Conservation (phyloP, 1,284 basidiomycete species). For the Psilocybe mexicana region DNA sequence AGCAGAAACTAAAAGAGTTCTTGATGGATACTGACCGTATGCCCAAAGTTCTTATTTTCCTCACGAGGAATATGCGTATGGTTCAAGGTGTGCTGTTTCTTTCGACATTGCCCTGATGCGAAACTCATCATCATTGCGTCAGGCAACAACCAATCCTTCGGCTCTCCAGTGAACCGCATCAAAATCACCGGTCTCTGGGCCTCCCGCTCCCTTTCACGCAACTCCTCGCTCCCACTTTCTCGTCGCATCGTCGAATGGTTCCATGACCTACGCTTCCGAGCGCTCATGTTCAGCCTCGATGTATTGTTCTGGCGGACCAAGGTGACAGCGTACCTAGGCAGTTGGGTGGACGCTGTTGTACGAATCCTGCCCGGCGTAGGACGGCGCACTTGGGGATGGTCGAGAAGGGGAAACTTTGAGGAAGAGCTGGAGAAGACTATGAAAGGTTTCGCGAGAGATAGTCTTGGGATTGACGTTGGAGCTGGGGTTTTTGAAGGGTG, state of each 20-base stretch:
- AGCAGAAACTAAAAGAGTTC: conserved; percentile 61
- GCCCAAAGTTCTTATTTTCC: conserved; percentile 80
- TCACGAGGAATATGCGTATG: conserved; percentile 82
- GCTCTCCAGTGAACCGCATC: conserved; percentile 84
- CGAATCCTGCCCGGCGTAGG: conserved; percentile 20
- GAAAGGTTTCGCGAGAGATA: conserved; percentile 58
- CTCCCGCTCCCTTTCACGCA: conserved; percentile 53
- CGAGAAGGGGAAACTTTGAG: conserved; percentile 43
- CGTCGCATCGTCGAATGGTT: conserved; percentile 49
- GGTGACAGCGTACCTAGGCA: conserved; percentile 45
- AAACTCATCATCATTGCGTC: not conserved
- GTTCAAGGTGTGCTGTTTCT: conserved; percentile 53
- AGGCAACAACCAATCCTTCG: conserved; percentile 74
- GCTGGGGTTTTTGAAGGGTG: conserved; percentile 40
- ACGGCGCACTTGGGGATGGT: conserved; percentile 29
- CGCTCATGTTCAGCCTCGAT: conserved; percentile 56
- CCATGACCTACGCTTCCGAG: conserved; percentile 54
- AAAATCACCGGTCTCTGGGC: conserved; percentile 81
- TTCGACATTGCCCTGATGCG: not conserved
- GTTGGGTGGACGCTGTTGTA: not conserved
- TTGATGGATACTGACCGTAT: conserved; percentile 66
- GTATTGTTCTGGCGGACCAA: conserved; percentile 57
- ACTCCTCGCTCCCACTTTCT: conserved; percentile 37
- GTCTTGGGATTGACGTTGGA: conserved; percentile 57
- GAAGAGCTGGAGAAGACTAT: conserved; percentile 65